Evolutionary conservation across 805 yeast genomes (phyloP).

Genomic region (Pichia kluyveri): DNA sequence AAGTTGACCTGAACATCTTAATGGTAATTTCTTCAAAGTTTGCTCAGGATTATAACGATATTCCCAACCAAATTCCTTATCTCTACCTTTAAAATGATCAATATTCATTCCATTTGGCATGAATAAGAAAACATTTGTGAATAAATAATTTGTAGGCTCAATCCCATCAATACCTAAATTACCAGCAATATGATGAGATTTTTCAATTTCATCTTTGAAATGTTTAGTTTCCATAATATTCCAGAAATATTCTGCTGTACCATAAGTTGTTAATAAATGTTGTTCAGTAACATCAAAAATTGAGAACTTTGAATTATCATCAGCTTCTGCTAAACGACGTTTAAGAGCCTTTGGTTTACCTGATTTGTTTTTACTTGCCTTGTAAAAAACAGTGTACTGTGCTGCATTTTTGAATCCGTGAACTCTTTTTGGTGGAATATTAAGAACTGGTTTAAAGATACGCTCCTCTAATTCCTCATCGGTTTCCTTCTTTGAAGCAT

Average conservation of each 20-base stretch:
- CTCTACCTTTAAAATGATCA: neutral
- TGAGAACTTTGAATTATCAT: neutral
- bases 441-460: neutral
- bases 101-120: slow-evolving; percentile 4
- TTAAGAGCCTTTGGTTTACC: neutral
- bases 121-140: neutral
- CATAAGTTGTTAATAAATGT: neutral
- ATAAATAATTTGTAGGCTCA: neutral
- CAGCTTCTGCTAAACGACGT: neutral
- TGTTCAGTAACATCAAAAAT: neutral
- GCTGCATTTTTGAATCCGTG: neutral
- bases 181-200: too few relatives aligned
- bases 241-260: neutral
- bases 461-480: neutral
- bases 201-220: neutral
- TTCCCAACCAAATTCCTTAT: slow-evolving; percentile 1
- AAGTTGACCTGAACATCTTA: slow-evolving; percentile 2
- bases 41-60: slow-evolving; percentile 4
- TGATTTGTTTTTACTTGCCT: neutral
- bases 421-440: neutral
- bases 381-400: neutral
- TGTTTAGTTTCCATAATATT: neutral
- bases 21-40: slow-evolving; percentile 1
- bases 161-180: too few relatives aligned
- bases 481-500: too few relatives aligned